Base-by-base conservation (phyloP, 1,284 basidiomycete genomes). In the Dichomitus squalens region DNA sequence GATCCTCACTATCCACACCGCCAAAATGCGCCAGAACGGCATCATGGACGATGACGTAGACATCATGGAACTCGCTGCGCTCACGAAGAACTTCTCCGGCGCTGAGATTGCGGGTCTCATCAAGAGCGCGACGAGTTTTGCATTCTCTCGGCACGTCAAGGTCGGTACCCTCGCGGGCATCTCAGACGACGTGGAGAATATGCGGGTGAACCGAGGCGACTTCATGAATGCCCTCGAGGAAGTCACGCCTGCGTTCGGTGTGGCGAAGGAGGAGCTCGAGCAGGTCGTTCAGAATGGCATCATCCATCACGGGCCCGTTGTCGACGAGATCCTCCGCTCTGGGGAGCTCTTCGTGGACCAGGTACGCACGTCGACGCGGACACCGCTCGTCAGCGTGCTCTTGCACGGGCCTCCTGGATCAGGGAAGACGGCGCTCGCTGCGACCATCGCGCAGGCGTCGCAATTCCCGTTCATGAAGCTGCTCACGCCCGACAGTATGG, bases 391-490 rank as follows among this genome's bases (percentile, higher is more conserved):
- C 68, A 94, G 90, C 64, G 83, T 96, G 4, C 82, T 99, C 12
- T 78, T 99, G 49, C 92, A 97, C 68, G 96, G 95, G 4, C 90
- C 93, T 1, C 84, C 96, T 11, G 93, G 94, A 4, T 87, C 94
- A 2, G 97, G 97, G 38, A 99, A 99, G 79, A 96, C 96, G 0
- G 96, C 97, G 0, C 79, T 99, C 46, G 96, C 93, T 4, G 97
- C 95, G 3, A 94, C 93, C 7, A 97, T 99, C 57, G 97, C 96
- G 7, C 90, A 95, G 76, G 84, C 85, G 9, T 98, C 96, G 12
- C 83, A 90, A 61, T 99, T 92, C 75, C 97, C 97, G 0, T 99
- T 99, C 80, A 98, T 99, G 81, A 98, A 99, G 76, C 84, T 99
- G 49, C 87, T 99, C 63, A 93, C 95, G 14, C 94, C 97, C 0